Evolutionary conservation across 805 yeast species (phyloP), one percentile per base, ranked within the genome.

Genomic region (Groenewaldozyma salmanticensis): DNA sequence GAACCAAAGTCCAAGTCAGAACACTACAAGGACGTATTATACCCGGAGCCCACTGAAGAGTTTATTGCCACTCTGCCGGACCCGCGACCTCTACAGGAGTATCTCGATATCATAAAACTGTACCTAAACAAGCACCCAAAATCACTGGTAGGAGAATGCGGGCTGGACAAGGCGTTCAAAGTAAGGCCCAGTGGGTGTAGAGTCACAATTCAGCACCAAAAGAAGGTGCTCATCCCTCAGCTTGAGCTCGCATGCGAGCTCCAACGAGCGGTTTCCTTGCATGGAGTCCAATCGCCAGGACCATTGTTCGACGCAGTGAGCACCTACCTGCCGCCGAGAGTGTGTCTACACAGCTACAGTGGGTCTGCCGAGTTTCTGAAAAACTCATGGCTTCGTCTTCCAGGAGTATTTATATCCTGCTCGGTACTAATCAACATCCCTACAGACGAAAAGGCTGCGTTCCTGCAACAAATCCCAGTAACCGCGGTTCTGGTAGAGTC

Each of bases 101-200:
- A 70, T 43, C 21, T 72, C 3, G 42, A 37, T 1, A 41, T 44
- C 16, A 57, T 79, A 21, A 53, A 59, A 17, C 20, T 27, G 3
- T 61, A 62, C 29, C 45, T 77, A 4, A 16, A 37, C 0, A 39
- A 47, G 11, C 50, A 54, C 40, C 61, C 64, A 1, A 9, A 43
- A n/a, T 60, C 67, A 1, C 71, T 83, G 9, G 66, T 90, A 6
- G 98, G 98, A 1, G 98, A 90, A 52, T 71, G 86, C n/a, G 98
- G 98, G 0, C 62, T 92, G 2, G 98, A 90, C 58, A 82, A 79
- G 57, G 54, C 75, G 22, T 83, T 84, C 53, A 60, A 83, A 29
- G 58, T 88, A 3, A 48, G 45, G 2, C 46, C 71, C 21, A 59
- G 70, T 1, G 67, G 65, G n/a, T 73, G 72, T 43, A 67, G 70